Conservation (phyloP, 305 asterid genomes). For the Andrographis paniculata region DNA sequence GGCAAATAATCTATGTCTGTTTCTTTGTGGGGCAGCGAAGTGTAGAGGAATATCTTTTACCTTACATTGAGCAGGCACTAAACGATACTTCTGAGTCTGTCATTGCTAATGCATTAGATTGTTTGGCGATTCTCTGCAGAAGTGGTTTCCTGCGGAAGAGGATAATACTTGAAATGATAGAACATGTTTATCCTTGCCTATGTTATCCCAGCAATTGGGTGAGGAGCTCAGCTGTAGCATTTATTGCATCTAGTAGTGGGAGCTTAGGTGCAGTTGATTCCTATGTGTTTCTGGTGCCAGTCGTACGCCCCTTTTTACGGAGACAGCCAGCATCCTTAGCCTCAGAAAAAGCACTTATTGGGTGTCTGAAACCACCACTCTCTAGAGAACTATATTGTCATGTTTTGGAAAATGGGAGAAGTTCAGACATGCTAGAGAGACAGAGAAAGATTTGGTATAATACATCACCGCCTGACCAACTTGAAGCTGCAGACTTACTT, state of each 20-base stretch:
- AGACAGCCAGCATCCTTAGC: slow-evolving; percentile 96
- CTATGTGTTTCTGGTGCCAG: slow-evolving; percentile 86
- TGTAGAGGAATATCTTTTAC: slow-evolving; percentile 96
- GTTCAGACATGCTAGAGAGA: slow-evolving; percentile 95
- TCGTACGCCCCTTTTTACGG: slow-evolving; percentile 81
- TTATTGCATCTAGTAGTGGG: slow-evolving; percentile 90
- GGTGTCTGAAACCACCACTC: slow-evolving; percentile 86
- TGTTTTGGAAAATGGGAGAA: slow-evolving; percentile 67
- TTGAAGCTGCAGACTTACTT: slow-evolving; percentile 61
- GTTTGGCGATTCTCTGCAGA: slow-evolving; percentile 90
- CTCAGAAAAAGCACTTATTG: slow-evolving; percentile 75
- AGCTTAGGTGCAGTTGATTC: slow-evolving; percentile 98
- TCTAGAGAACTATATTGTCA: slow-evolving; percentile 73
- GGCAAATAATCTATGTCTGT: slow-evolving; percentile 84
- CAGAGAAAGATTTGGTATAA: slow-evolving; percentile 98
- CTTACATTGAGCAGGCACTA: slow-evolving; percentile 97
- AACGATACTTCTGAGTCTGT: slow-evolving; percentile 81
- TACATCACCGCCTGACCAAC: slow-evolving; percentile 61
- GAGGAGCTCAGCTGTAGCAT: slow-evolving; percentile 67
- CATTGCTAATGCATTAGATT: slow-evolving; percentile 86
- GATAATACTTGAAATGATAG: slow-evolving; percentile 85
- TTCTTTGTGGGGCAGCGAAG: slow-evolving; percentile 94
- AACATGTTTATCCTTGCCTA: slow-evolving; percentile 79
- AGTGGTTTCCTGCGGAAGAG: slow-evolving; percentile 83
- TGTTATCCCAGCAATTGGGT: slow-evolving; percentile 98